Percentiles rank a stretch among this genome's conserved stretches.
phyloP scores from a whole-genome alignment of 768 basidiomycete genomes.

The Rhodotorula diobovata region DNA sequence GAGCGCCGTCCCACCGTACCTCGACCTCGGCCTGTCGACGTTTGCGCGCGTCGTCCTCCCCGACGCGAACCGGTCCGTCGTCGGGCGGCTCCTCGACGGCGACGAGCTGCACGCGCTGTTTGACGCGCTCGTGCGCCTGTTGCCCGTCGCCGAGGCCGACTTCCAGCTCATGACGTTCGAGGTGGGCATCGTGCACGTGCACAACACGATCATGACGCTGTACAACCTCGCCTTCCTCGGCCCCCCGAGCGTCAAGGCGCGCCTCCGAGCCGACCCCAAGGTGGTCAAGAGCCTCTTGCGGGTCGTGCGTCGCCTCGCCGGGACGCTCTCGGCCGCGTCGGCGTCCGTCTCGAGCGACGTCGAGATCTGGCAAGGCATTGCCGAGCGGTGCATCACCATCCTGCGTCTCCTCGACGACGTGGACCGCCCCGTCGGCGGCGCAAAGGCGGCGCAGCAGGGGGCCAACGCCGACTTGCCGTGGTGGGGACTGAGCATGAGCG shows the following conservation, averaged over 20 bases:
- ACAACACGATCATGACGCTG: slow-evolving; percentile 72
- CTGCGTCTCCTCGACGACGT: slow-evolving; percentile 38
- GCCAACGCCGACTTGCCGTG: slow-evolving; percentile 23
- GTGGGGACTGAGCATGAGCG: slow-evolving; percentile 28
- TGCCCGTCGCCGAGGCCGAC: slow-evolving; percentile 75
- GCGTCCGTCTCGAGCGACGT: slow-evolving; percentile 28
- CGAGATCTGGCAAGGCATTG: slow-evolving; percentile 45
- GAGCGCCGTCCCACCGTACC: slow-evolving; percentile 50
- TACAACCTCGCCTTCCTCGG: slow-evolving; percentile 83
- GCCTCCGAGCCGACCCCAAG: slow-evolving; percentile 63
- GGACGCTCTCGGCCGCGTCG: not conserved
- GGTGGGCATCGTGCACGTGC: slow-evolving; percentile 69
- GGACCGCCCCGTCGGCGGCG: slow-evolving; percentile 8
- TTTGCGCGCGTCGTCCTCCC: slow-evolving; percentile 71
- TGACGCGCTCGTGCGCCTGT: slow-evolving; percentile 67
- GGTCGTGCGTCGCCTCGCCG: slow-evolving; percentile 41
- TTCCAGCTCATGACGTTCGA: slow-evolving; percentile 55
- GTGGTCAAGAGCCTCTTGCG: slow-evolving; percentile 61
- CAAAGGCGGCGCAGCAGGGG: not conserved
- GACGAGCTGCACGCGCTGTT: slow-evolving; percentile 61
- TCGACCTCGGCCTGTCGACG: slow-evolving; percentile 73
- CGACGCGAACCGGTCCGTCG: slow-evolving; percentile 71
- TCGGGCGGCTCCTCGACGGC: slow-evolving; percentile 61
- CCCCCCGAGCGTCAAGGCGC: slow-evolving; percentile 66
- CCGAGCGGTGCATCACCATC: slow-evolving; percentile 47